phyloP scores from a whole-genome alignment of 208 protist genomes.

The Strigomonas galati region DNA sequence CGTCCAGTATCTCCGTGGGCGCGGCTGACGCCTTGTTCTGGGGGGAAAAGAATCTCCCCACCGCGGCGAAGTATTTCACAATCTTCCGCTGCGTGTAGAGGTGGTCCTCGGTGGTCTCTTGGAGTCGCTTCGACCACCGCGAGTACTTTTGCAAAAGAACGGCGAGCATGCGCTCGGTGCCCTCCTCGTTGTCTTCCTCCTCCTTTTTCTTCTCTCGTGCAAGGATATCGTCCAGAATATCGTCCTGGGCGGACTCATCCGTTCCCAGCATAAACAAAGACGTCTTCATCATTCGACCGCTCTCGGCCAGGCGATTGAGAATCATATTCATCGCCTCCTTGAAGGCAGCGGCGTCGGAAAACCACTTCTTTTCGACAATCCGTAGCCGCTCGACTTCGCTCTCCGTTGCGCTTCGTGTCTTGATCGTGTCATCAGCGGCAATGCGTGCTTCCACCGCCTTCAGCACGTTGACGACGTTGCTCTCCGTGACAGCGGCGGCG shows the following conservation, averaged over 20 bases:
- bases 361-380: constrained; percentile 28
- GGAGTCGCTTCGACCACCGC: constrained; percentile 69
- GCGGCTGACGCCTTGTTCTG: constrained; percentile 4
- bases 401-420: constrained; percentile 24
- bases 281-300: constrained; percentile 56
- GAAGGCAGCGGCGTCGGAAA: constrained; percentile 52
- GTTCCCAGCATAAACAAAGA: constrained; percentile 73
- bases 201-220: not conserved
- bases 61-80: constrained; percentile 76
- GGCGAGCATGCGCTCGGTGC: constrained; percentile 65
- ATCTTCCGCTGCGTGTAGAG: constrained; percentile 77
- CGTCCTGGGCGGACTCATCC: constrained; percentile 65
- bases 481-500: constrained; percentile 32
- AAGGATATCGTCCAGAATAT: constrained; percentile 64
- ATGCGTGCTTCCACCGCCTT: constrained; percentile 40
- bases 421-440: constrained; percentile 21
- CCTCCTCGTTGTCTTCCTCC: constrained; percentile 26
- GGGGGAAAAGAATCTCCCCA: constrained; percentile 60
- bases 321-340: constrained; percentile 56
- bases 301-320: constrained; percentile 48
- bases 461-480: constrained; percentile 50
- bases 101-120: constrained; percentile 79
- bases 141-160: constrained; percentile 77
- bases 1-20: constrained; percentile 22
- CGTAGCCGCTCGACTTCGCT: constrained; percentile 36